Base-by-base conservation (phyloP, 1,139 yeast genomes). In the Candida sanyaensis region DNA sequence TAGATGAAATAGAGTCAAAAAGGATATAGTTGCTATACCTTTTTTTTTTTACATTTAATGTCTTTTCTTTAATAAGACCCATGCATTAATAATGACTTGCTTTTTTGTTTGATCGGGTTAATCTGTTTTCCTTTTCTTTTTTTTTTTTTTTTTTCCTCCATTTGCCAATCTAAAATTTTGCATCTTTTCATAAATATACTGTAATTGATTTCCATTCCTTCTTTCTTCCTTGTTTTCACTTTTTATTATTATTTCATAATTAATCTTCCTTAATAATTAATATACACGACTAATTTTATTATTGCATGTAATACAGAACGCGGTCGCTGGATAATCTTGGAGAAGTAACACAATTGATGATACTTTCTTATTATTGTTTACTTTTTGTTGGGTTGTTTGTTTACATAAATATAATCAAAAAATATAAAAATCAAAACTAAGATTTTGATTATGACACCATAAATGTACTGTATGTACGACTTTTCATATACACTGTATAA, bases 1-100 rank as follows among this genome's bases (percentile, higher is more conserved):
- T 69, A 49, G 73, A 67, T 44, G 75, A 70, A 24, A 51, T 63
- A 37, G 67, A 62, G 28, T 49, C 58, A 3, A 42, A 50, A 8
- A 41, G 43, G 36, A 41, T 26, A 10, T 41, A 26, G 8, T 27
- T 32, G 24, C 24, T n/a, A 28, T 23, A n/a, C 9, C 23, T 17
- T 24, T 17, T 17, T 17, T 17, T 24, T 39, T 30, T 36, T 26
- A 24, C 29, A 30, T n/a, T 21, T 40, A 8, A 21, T 40, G 26
- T 31, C 36, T 41, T 32, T 31, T 23, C 27, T 29, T 32, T 33
- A 24, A n/a, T 26, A 36, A n/a, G 28, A 36, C 28, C 29, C 29
- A 36, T 36, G 11, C 39, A 26, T 24, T 5, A 27, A 8, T 36
- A 36, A 36, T 24, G 39, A 29, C 33, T 38, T 38, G 41, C 41